These are phyloP conservation scores for Pelagophyceae sp. DNA, from an alignment of 352 stramenopile genomes.

Conservation along the genomic window DNA sequence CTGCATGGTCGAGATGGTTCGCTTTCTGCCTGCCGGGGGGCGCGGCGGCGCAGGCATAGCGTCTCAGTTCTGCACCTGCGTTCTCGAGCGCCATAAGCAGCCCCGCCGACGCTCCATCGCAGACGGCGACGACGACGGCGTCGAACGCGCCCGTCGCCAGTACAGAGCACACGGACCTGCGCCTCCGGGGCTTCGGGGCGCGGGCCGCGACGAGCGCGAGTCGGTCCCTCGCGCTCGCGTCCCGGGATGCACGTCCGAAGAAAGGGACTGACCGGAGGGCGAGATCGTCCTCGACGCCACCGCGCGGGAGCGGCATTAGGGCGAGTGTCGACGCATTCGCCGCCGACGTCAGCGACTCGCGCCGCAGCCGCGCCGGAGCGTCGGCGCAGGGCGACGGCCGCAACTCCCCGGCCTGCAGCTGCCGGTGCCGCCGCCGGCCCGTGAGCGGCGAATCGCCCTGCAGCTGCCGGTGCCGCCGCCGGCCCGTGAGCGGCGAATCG, in stretches of 20 bases:
- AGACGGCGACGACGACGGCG: conserved; percentile 13
- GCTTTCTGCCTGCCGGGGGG: not conserved
- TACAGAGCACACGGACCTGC: not conserved
- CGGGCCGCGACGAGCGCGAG: not conserved
- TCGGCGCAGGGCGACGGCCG: not conserved
- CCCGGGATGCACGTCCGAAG: not conserved
- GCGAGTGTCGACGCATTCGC: no score
- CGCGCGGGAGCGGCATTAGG: not conserved
- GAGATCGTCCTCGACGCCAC: no score
- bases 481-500: no score
- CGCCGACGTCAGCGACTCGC: no score
- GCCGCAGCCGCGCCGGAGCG: not conserved
- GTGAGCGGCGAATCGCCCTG: no score
- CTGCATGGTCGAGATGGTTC: not conserved
- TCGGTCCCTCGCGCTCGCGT: not conserved
- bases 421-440: no score
- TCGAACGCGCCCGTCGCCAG: not conserved
- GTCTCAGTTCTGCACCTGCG: not conserved
- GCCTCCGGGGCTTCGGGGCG: not conserved
- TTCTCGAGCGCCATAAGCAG: not conserved
- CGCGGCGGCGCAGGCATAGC: not conserved
- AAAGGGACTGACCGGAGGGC: not conserved
- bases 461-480: no score
- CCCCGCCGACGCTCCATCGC: not conserved
- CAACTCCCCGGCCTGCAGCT: no score